Evolutionary conservation across 2,329 filamentous ascomycete genomes (phyloP), one percentile per base, ranked within the genome.

Genomic region (Blastomyces emzantsi): DNA sequence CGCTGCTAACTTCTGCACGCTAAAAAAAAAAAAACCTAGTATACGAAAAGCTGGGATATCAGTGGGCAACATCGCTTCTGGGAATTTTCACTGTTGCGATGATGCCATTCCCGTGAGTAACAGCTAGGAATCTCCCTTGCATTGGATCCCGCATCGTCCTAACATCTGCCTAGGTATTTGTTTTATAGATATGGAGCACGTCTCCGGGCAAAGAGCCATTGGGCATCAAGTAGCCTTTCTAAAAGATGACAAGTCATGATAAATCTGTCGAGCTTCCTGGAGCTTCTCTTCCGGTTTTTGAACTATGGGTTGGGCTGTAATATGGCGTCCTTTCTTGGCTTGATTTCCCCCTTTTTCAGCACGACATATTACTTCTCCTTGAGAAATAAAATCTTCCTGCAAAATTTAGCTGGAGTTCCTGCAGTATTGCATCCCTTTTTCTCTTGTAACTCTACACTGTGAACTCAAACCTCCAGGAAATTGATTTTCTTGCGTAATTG

Each of bases 401-500:
- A 43, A 43, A 43, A 43, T 43, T 13, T 41, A 17, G 15, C 41
- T 43, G 41, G 5, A 43, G 41, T 43, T 43, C 39, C 39, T 41
- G 39, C 11, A 1, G 11, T 41, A 41, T 41, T 41, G 39, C 39
- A 41, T 3, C 9, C 9, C 9, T 41, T 41, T 41, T 41, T 41
- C 39, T 41, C 39, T 41, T 41, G 39, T 17, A 41, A 13, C 39
- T 17, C 11, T 41, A 17, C 9, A 17, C 8, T 41, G 1, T 41
- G 15, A 41, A 41, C 11, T 41, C 11, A 41, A 41, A 5, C 9
- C 39, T 41, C 39, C 11, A 13, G 13, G 15, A 41, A 41, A 41
- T 41, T 70, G 2, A 69, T 74, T 9, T 74, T 74, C 54, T 15
- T 73, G 70, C 49, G 68, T 76, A n/a, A 63, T 70, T 2, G 69